phyloP scores from a whole-genome alignment of 495 filamentous ascomycete genomes.

The Hypomontagnella submonticulosa region DNA sequence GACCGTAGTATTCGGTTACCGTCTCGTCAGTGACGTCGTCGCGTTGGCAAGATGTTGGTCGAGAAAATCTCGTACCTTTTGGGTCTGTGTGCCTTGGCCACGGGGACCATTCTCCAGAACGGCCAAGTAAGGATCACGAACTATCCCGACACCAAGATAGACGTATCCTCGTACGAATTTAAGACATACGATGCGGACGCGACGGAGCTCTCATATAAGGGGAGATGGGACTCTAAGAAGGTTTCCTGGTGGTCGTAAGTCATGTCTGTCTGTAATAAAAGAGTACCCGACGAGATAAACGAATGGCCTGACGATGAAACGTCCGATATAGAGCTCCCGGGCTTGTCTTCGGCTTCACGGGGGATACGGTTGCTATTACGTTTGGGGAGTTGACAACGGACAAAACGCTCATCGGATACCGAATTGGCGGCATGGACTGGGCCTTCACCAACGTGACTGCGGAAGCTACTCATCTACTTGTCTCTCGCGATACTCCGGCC shows the following conservation, averaged over 20 bases:
- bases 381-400: constrained; percentile 69
- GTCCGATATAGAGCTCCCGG: constrained; percentile 62
- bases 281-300: neutral
- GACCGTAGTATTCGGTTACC: neutral
- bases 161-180: constrained; percentile 51
- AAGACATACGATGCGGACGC: constrained; percentile 65
- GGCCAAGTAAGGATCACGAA: constrained; percentile 63
- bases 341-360: constrained; percentile 72
- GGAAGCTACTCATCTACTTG: constrained; percentile 68
- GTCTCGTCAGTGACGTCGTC: neutral
- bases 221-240: constrained; percentile 73
- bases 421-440: constrained; percentile 72
- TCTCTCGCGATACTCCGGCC: constrained; percentile 56
- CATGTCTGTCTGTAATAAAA: neutral
- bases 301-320: constrained; percentile 6
- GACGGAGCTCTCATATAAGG: constrained; percentile 73
- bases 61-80: constrained; percentile 28
- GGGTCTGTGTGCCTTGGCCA: constrained; percentile 44
- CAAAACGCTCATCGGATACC: constrained; percentile 69
- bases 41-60: constrained; percentile 22
- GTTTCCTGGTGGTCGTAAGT: constrained; percentile 74
- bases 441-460: constrained; percentile 74
- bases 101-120: constrained; percentile 70
- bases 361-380: constrained; percentile 69
- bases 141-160: constrained; percentile 61